phyloP scores from a whole-genome alignment of 306 rosid species.

The Hippophae tibetana region DNA sequence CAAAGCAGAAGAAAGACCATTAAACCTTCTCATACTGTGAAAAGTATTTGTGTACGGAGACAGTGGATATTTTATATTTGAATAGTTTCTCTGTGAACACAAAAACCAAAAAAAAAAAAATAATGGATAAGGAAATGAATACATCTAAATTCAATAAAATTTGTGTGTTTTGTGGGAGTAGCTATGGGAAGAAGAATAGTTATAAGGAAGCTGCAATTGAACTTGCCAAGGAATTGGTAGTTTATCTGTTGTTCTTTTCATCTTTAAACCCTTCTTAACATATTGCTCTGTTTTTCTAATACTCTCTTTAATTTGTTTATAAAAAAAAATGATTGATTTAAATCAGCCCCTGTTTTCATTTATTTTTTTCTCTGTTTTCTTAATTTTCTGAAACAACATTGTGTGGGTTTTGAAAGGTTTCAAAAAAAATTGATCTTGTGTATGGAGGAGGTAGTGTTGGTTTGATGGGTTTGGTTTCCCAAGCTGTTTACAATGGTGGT shows the following conservation, averaged over 20 bases:
- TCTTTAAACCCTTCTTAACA: background rate
- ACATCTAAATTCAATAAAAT: constrained; percentile 39
- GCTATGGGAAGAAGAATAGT: constrained; percentile 32
- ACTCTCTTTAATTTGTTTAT: too few relatives aligned
- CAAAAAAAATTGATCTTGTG: constrained; percentile 39
- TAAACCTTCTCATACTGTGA: too few relatives aligned
- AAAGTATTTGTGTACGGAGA: too few relatives aligned
- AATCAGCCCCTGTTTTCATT: background rate
- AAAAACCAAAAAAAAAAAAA: background rate
- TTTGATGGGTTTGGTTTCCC: constrained; percentile 46
- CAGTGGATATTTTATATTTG: too few relatives aligned
- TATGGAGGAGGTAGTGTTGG: constrained; percentile 58
- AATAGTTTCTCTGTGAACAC: too few relatives aligned
- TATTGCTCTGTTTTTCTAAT: background rate
- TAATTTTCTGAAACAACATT: background rate
- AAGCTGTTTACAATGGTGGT: constrained; percentile 48
- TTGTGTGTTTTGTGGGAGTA: constrained; percentile 51
- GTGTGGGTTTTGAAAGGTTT: constrained; percentile 24
- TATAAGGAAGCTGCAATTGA: constrained; percentile 43
- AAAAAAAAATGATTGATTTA: too few relatives aligned
- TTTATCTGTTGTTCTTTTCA: background rate
- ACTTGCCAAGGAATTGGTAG: constrained; percentile 40
- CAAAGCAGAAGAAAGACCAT: too few relatives aligned
- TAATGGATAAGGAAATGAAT: constrained; percentile 18
- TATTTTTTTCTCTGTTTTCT: too few relatives aligned